A percentile compares a stretch with the other conserved stretches of the same genome.
Evolutionary conservation across 148 eudicot genomes (phyloP).

Genomic region (Vaccinium vitisidaea): DNA sequence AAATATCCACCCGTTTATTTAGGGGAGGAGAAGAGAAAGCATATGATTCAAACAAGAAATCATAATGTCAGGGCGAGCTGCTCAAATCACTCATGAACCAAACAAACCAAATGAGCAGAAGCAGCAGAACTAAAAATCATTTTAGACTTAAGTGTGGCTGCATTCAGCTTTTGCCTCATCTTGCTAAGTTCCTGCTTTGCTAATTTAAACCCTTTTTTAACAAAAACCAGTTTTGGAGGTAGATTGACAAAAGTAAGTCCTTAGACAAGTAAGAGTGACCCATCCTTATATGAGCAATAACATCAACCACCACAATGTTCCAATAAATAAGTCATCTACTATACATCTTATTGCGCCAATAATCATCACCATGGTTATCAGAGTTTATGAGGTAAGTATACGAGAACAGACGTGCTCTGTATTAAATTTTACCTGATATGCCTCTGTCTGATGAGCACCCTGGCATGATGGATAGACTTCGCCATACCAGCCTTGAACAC

Average conservation of each 20-base stretch:
- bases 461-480: slow-evolving; percentile 42
- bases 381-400: neutral
- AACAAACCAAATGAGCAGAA: too few species aligned
- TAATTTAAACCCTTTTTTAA: too few species aligned
- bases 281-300: too few species aligned
- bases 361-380: neutral
- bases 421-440: slow-evolving; percentile 26
- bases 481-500: slow-evolving; percentile 45
- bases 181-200: neutral
- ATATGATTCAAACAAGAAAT: too few species aligned
- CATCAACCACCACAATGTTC: neutral
- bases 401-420: neutral
- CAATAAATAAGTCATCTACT: neutral
- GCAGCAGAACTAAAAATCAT: too few species aligned
- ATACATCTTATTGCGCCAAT: neutral
- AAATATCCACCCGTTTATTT: neutral
- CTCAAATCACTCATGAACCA: too few species aligned
- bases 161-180: neutral
- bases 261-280: neutral
- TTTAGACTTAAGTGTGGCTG: neutral
- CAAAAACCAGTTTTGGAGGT: neutral
- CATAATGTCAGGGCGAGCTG: too few species aligned
- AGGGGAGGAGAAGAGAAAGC: too few species aligned
- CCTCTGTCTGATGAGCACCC: slow-evolving; percentile 39
- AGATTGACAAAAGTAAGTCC: too few species aligned